Evolutionary conservation across 306 rosid species (phyloP).

Genomic region (Inga oerstediana): DNA sequence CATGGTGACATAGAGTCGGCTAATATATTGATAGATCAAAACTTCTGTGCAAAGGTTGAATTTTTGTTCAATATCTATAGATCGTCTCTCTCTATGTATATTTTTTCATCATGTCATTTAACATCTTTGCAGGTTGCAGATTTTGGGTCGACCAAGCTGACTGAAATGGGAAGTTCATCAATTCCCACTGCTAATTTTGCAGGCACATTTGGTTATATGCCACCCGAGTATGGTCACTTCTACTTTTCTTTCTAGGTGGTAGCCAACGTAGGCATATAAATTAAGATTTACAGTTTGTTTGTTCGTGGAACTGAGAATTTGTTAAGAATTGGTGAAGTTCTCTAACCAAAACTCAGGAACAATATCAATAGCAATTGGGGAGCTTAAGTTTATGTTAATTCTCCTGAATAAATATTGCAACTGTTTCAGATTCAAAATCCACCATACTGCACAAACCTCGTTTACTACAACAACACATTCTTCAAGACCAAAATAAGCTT

Average conservation of each 20-base stretch:
- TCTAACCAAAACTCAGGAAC: neutral
- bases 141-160: conserved; percentile 64
- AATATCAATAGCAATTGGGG: neutral
- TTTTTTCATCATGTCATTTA: neutral
- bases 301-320: neutral
- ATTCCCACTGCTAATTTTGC: conserved; percentile 32
- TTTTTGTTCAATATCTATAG: conserved; percentile 5
- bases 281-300: neutral
- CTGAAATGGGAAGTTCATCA: conserved; percentile 57
- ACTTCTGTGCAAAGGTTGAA: conserved; percentile 83
- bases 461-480: too few species aligned
- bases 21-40: conserved; percentile 83
- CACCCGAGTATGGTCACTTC: conserved; percentile 58
- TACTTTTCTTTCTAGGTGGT: neutral
- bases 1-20: conserved; percentile 97
- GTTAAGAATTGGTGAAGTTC: neutral
- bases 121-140: conserved; percentile 57
- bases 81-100: neutral
- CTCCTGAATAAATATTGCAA: neutral
- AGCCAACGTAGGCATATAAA: neutral
- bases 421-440: neutral
- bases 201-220: conserved; percentile 82
- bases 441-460: too few species aligned
- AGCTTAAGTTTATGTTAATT: neutral
- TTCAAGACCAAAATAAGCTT: too few species aligned